Evolutionary conservation across 2,329 filamentous ascomycete genomes (phyloP).

Genomic region (Cladosporium sp.): DNA sequence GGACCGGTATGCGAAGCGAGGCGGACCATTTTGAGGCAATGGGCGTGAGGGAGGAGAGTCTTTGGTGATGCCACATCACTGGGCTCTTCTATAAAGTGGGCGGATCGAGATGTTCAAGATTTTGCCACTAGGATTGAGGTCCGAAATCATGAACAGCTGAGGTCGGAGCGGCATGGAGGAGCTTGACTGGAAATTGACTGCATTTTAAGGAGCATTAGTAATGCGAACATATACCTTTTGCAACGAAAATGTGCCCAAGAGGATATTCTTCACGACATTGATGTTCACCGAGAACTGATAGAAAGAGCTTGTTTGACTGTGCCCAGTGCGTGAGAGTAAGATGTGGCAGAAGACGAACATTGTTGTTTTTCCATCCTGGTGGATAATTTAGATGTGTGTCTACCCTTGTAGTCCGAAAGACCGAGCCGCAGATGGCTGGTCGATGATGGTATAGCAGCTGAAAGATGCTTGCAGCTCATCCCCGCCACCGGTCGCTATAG

Average conservation of each 20-base stretch:
- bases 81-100: neutral
- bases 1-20: neutral
- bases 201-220: too few species aligned
- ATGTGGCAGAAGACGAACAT: neutral
- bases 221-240: too few species aligned
- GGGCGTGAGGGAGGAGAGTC: neutral
- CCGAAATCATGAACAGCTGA: too few species aligned
- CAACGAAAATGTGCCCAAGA: too few species aligned
- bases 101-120: neutral
- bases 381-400: neutral
- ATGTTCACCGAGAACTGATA: too few species aligned
- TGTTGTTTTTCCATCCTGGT: neutral
- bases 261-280: too few species aligned
- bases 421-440: neutral
- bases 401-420: neutral
- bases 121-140: too few species aligned
- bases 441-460: neutral
- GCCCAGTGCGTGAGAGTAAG: neutral
- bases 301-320: too few species aligned
- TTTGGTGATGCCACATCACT: neutral
- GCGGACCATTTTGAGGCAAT: neutral
- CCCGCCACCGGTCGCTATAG: constrained; percentile 1
- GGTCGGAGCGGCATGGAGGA: too few species aligned
- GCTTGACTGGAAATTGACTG: too few species aligned
- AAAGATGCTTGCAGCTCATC: neutral